Evolutionary conservation across 1,284 basidiomycete species (phyloP).

Genomic region (Ceratobasidium papillatum): DNA sequence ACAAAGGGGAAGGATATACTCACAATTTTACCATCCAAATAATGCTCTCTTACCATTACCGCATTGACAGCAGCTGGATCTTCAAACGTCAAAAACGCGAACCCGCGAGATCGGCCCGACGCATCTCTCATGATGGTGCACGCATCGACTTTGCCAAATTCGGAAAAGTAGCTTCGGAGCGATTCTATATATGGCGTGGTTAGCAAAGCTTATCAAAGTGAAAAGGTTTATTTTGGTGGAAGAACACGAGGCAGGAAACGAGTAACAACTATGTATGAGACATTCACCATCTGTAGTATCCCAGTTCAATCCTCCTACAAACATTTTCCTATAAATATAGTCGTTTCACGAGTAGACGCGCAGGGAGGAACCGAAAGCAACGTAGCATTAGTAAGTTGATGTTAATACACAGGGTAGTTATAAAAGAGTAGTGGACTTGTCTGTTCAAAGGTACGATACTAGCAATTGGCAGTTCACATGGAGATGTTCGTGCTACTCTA

Average conservation of each 20-base stretch:
- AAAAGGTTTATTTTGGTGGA: constrained; percentile 36
- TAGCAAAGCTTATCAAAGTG: constrained; percentile 5
- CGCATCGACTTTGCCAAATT: constrained; percentile 90
- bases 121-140: constrained; percentile 97
- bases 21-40: constrained; percentile 92
- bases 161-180: constrained; percentile 84
- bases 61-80: constrained; percentile 87
- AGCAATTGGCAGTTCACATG: constrained; percentile 37
- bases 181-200: constrained; percentile 63
- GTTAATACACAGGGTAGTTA: constrained; percentile 67
- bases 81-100: constrained; percentile 93
- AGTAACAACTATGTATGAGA: constrained; percentile 27
- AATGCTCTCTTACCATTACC: constrained; percentile 89
- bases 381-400: constrained; percentile 73
- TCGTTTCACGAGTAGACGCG: constrained; percentile 48
- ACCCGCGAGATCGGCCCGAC: constrained; percentile 88
- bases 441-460: constrained; percentile 52
- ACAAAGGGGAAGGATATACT: constrained; percentile 49
- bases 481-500: constrained; percentile 36
- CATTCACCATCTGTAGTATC: constrained; percentile 89
- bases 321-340: constrained; percentile 86
- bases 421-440: constrained; percentile 75
- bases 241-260: constrained; percentile 11
- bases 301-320: constrained; percentile 96
- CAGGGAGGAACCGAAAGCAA: constrained; percentile 37